These are phyloP conservation scores for Fusarium austroafricanum DNA, from an alignment of 2,329 filamentous ascomycete species.

Conservation along the genomic window DNA sequence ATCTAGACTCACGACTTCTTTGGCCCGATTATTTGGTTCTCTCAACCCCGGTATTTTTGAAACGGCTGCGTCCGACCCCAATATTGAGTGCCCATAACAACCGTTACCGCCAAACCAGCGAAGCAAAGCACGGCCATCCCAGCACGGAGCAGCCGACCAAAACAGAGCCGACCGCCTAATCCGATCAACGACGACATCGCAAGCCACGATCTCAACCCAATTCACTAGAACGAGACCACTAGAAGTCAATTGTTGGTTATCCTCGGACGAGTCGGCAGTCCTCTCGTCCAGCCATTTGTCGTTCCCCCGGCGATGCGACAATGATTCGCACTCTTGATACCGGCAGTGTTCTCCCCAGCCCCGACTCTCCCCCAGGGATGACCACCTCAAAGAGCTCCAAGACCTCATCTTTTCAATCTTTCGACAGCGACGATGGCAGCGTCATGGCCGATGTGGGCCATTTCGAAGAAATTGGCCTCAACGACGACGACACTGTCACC, in stretches of 20 bases:
- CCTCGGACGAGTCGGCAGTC: constrained; percentile 28
- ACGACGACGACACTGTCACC: constrained; percentile 68
- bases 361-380: constrained; percentile 67
- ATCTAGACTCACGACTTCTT: constrained; percentile 34
- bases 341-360: constrained; percentile 48
- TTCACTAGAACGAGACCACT: not conserved
- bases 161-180: constrained; percentile 29
- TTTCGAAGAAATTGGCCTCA: constrained; percentile 91
- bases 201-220: constrained; percentile 16
- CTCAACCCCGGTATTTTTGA: constrained; percentile 45
- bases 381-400: constrained; percentile 89
- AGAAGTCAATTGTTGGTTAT: not conserved
- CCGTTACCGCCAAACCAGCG: constrained; percentile 28
- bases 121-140: constrained; percentile 17
- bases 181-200: constrained; percentile 21
- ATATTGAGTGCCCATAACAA: constrained; percentile 43
- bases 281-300: constrained; percentile 25
- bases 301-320: constrained; percentile 47
- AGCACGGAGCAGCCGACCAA: constrained; percentile 33
- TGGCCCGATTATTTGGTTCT: constrained; percentile 38
- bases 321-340: constrained; percentile 52
- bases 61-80: constrained; percentile 42
- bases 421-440: constrained; percentile 78
- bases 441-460: constrained; percentile 79
- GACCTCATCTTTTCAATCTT: constrained; percentile 87